These are phyloP conservation scores for Cutaneotrichosporon mucoides DNA, from an alignment of 1,284 basidiomycete genomes.

Conservation along the genomic window DNA sequence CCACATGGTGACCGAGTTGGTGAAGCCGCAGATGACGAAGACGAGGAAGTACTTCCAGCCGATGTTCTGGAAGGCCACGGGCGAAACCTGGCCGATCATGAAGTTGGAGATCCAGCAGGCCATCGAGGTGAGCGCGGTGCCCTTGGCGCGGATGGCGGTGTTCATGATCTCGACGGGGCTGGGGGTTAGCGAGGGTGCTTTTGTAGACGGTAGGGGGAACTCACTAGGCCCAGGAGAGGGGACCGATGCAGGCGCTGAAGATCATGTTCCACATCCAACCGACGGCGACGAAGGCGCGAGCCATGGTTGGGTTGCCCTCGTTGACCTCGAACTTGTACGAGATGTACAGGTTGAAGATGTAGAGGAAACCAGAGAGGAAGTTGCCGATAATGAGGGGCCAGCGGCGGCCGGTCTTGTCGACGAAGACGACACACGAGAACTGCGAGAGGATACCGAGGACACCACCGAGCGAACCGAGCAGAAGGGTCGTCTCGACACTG, in stretches of 20 bases:
- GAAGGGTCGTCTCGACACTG: constrained; percentile 4
- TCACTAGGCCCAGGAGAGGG: constrained; percentile 20
- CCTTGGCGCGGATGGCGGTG: constrained; percentile 60
- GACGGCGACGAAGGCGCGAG: constrained; percentile 7
- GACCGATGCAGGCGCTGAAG: constrained; percentile 13
- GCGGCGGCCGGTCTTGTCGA: constrained; percentile 57
- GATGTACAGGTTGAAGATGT: constrained; percentile 6
- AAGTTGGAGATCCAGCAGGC: constrained; percentile 54
- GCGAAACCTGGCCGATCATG: constrained; percentile 47
- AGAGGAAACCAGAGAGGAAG: constrained; percentile 48
- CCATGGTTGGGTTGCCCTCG: neutral
- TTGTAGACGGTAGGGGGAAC: neutral
- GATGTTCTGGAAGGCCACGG: constrained; percentile 43
- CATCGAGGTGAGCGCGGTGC: constrained; percentile 57
- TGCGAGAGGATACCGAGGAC: constrained; percentile 21
- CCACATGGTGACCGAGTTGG: constrained; percentile 61
- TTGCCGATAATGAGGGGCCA: constrained; percentile 57
- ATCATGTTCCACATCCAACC: constrained; percentile 24
- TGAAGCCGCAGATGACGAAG: constrained; percentile 60
- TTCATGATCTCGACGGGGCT: constrained; percentile 53
- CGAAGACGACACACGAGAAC: constrained; percentile 44
- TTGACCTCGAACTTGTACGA: constrained; percentile 1
- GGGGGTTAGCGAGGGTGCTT: neutral
- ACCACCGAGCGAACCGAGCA: neutral
- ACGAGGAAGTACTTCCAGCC: constrained; percentile 55